Conservation (phyloP, 495 filamentous ascomycete species). For the Penicillium simplicissimum region DNA sequence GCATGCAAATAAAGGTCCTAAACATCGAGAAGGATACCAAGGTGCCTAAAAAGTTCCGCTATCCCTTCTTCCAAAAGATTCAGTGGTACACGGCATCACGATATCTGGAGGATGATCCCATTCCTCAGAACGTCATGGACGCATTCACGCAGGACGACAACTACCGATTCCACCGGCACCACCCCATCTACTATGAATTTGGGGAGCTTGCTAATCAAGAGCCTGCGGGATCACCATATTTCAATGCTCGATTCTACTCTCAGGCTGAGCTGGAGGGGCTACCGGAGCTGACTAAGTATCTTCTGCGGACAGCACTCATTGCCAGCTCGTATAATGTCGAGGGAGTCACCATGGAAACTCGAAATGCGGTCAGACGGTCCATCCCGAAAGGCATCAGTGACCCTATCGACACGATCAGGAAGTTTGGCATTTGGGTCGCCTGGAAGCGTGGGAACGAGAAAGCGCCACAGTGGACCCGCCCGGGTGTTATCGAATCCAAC, state of each 20-base stretch:
- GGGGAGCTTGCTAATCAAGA: slow-evolving; percentile 55
- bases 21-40: slow-evolving; percentile 75
- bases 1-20: slow-evolving; percentile 69
- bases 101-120: slow-evolving; percentile 67
- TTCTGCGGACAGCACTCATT: slow-evolving; percentile 69
- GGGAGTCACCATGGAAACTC: slow-evolving; percentile 55
- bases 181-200: slow-evolving; percentile 60
- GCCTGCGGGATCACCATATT: slow-evolving; percentile 42
- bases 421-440: slow-evolving; percentile 68
- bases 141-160: slow-evolving; percentile 56
- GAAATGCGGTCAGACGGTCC: slow-evolving; percentile 61
- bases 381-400: slow-evolving; percentile 66
- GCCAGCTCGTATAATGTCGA: slow-evolving; percentile 62
- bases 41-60: slow-evolving; percentile 67
- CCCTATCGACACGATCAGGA: slow-evolving; percentile 59
- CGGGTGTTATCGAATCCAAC: slow-evolving; percentile 48
- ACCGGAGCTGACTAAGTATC: slow-evolving; percentile 61
- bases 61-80: slow-evolving; percentile 74
- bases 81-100: slow-evolving; percentile 71
- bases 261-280: slow-evolving; percentile 69
- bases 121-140: slow-evolving; percentile 59
- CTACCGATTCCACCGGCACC: slow-evolving; percentile 52
- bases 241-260: slow-evolving; percentile 66
- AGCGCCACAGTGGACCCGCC: slow-evolving; percentile 65
- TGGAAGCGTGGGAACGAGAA: slow-evolving; percentile 75